A percentile compares a stretch with the other conserved stretches of the same genome.
Conservation (phyloP, 2,329 filamentous ascomycete species). For the Sclerotinia borealis region DNA sequence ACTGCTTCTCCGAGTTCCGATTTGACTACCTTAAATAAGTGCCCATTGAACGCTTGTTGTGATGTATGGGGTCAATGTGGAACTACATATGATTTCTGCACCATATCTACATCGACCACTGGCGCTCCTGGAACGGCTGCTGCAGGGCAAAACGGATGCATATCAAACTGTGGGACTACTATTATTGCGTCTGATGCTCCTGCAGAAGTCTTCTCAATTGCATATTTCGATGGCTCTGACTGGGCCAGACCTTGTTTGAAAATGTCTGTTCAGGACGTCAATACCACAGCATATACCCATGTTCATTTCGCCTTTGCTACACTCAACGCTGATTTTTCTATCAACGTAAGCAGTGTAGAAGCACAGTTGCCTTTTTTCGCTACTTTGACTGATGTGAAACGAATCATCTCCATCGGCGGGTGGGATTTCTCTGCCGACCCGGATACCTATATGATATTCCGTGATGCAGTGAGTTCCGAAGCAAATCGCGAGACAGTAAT, state of each 20-base stretch:
- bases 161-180: constrained; percentile 38
- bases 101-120: constrained; percentile 22
- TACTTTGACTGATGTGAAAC: too few species aligned
- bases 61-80: constrained; percentile 38
- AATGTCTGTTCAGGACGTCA: too few species aligned
- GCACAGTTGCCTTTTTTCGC: too few species aligned
- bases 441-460: constrained; percentile 37
- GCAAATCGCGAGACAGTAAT: too few species aligned
- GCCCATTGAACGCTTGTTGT: constrained; percentile 39
- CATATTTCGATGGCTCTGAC: constrained; percentile 32
- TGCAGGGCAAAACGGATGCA: constrained; percentile 33
- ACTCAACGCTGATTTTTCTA: too few species aligned
- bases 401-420: too few species aligned
- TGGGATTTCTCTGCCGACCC: too few species aligned
- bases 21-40: constrained; percentile 43
- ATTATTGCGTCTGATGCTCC: constrained; percentile 30
- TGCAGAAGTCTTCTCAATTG: too few species aligned
- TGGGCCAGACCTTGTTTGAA: constrained; percentile 29
- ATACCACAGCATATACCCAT: too few species aligned
- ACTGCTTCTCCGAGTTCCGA: too few species aligned
- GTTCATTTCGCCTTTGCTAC: too few species aligned
- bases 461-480: constrained; percentile 31
- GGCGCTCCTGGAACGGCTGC: constrained; percentile 34
- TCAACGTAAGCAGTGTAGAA: too few species aligned
- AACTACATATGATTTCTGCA: constrained; percentile 35